Percentiles rank a stretch among this genome's conserved stretches.
These are phyloP conservation scores for Podospora anserina DNA, from an alignment of 495 filamentous ascomycete genomes.

Conservation along the genomic window DNA sequence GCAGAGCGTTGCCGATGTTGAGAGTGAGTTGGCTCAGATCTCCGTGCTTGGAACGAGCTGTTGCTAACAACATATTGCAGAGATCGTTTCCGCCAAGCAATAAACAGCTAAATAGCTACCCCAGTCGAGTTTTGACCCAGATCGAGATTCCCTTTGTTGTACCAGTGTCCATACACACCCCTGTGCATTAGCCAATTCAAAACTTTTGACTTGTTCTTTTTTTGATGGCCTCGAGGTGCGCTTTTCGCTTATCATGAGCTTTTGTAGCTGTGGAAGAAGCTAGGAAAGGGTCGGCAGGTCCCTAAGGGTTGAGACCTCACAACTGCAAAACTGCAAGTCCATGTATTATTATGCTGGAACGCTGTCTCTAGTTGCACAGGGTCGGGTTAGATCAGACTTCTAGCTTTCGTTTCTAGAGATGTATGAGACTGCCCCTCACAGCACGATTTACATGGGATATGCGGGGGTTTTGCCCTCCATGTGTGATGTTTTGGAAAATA, in stretches of 20 bases:
- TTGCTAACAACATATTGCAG: slow-evolving; percentile 37
- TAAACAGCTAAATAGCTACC: slow-evolving; percentile 35
- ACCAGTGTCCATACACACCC: slow-evolving; percentile 41
- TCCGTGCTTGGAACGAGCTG: background rate
- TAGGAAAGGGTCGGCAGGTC: background rate
- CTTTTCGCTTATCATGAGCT: background rate
- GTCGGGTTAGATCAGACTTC: too few relatives aligned
- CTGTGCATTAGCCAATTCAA: slow-evolving; percentile 48
- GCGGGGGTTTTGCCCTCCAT: background rate
- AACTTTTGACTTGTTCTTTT: slow-evolving; percentile 17
- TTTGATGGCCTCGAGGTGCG: background rate
- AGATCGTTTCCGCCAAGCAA: slow-evolving; percentile 55
- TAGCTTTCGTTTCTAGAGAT: background rate
- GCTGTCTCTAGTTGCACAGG: background rate
- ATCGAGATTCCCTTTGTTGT: slow-evolving; percentile 49
- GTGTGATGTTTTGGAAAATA: background rate
- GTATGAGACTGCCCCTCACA: background rate
- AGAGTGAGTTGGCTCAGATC: slow-evolving; percentile 65
- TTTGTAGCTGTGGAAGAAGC: background rate
- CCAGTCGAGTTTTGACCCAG: slow-evolving; percentile 34
- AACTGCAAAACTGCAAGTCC: background rate
- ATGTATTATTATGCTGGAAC: background rate
- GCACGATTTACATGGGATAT: background rate
- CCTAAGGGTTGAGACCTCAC: background rate
- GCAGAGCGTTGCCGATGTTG: slow-evolving; percentile 91